Percentiles rank a stretch among this genome's conserved stretches.
These are phyloP conservation scores for Colletotrichum incanum DNA, from an alignment of 2,329 filamentous ascomycete species.

Conservation along the genomic window DNA sequence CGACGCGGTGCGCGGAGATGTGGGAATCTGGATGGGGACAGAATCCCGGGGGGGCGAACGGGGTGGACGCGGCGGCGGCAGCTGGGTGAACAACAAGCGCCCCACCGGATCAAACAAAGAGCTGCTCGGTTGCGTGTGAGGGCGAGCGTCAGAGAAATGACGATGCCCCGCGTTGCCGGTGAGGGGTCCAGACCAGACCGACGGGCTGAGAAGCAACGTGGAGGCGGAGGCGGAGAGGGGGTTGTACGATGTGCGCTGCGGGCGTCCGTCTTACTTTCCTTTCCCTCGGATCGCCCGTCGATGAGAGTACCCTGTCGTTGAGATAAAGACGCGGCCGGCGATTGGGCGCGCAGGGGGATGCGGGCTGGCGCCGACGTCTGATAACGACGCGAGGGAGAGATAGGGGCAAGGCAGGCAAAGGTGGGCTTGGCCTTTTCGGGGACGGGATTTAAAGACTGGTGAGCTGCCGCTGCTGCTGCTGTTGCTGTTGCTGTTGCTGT, in stretches of 20 bases:
- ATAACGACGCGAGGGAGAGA: slow-evolving; percentile 24
- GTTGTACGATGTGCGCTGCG: slow-evolving; percentile 12
- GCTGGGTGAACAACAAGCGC: slow-evolving; percentile 2
- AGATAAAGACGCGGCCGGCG: slow-evolving; percentile 35
- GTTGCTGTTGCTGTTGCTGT: not conserved
- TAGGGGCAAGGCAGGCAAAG: not conserved
- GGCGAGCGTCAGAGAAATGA: not conserved
- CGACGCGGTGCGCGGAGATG: slow-evolving; percentile 30
- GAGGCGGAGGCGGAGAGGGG: slow-evolving; percentile 21
- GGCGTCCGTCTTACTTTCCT: slow-evolving; percentile 14
- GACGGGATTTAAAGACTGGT: slow-evolving; percentile 8
- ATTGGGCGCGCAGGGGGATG: slow-evolving; percentile 31
- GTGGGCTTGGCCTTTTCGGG: slow-evolving; percentile 17
- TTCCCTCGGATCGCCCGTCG: slow-evolving; percentile 2
- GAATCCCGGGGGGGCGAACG: slow-evolving; percentile 15
- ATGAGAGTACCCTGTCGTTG: slow-evolving; percentile 30
- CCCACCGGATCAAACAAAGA: slow-evolving; percentile 21
- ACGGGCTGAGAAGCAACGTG: slow-evolving; percentile 4
- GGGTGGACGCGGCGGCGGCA: slow-evolving; percentile 21
- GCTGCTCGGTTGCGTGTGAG: not conserved
- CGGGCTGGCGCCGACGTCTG: slow-evolving; percentile 32
- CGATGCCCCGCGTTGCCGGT: not conserved
- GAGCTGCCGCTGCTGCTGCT: slow-evolving; percentile 9
- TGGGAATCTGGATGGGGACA: slow-evolving; percentile 32
- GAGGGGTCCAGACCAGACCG: not conserved